Evolutionary conservation across 257 asterid species (phyloP), one percentile per base, ranked within the genome.

Genomic region (Solanum appendiculatum): DNA sequence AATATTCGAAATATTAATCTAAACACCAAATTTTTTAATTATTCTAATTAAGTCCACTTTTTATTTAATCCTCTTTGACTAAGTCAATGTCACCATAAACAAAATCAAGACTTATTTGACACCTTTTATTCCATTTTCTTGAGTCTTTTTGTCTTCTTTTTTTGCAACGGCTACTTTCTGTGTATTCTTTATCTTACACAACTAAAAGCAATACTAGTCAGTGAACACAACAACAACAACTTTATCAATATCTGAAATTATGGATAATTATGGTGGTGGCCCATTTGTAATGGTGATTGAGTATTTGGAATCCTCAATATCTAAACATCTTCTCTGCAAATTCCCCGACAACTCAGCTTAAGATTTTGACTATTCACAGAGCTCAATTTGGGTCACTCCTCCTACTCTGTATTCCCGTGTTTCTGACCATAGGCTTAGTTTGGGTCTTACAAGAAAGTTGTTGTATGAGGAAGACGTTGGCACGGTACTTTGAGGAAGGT

Each of bases 331-430:
- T 64, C 97, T 96, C 87, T 68, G 87, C 93, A 96, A 94, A 84
- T 95, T 94, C 87, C 97, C 98, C 0, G 99, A 96, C 89, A 93
- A 93, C 91, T 93, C 99, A 0, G 92, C 96, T 42, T 95, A 92
- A 86, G 99, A 93, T 85, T 95, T 94, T 89, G 91, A 96, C 91
- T 95, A 96, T 89, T 63, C 97, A 2, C 98, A 95, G 96, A 96
- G 98, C 91, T 95, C 99, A 73, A 92, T 96, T 68, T 96, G 98
- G 98, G 95, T 89, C 16, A 93, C 89, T n/a, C n/a, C n/a, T 27
- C 91, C 91, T 1, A 84, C 82, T 13, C 72, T 85, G 6, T 23
- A 84, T 15, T n/a, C 83, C 64, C 40, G 66, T 39, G 44, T n/a
- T 15, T 58, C 74, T 64, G 16, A 18, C 23, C 64, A 3, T 68